phyloP scores from a whole-genome alignment of 1,284 basidiomycete genomes.

The Boletus albobrunnescens region DNA sequence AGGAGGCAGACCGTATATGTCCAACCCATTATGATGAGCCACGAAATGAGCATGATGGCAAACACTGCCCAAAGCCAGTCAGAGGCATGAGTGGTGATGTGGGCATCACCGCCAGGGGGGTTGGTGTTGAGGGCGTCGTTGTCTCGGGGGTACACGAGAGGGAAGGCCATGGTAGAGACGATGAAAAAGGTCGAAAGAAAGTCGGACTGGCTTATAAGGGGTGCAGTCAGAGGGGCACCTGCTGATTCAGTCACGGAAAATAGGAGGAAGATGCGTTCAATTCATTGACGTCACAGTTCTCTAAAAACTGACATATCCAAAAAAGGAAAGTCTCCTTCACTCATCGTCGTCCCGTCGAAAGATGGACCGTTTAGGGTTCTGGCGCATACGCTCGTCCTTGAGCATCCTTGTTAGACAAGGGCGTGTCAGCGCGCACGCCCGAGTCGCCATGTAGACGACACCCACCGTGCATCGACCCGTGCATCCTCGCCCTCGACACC shows the following conservation, averaged over 20 bases:
- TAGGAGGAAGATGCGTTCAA: conserved; percentile 20
- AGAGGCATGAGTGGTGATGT: conserved; percentile 41
- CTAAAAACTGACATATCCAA: conserved; percentile 16
- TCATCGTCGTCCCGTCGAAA: conserved; percentile 41
- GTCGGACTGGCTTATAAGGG: conserved; percentile 12
- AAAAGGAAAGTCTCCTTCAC: conserved; percentile 13
- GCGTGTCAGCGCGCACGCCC: not conserved
- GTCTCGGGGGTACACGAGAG: conserved; percentile 6
- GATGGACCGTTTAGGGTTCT: conserved; percentile 47
- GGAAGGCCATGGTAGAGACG: conserved; percentile 15
- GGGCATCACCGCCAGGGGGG: conserved; percentile 38
- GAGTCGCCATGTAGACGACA: not conserved
- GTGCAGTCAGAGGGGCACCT: conserved; percentile 4
- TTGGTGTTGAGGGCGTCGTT: conserved; percentile 30
- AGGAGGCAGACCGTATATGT: conserved; percentile 33
- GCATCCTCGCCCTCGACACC: conserved; percentile 90
- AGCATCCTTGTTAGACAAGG: conserved; percentile 55
- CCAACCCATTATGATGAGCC: conserved; percentile 39
- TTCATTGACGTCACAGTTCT: conserved; percentile 23
- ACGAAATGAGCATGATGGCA: conserved; percentile 43
- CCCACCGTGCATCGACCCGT: conserved; percentile 79
- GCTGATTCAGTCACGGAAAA: conserved; percentile 20
- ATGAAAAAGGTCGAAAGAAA: not conserved
- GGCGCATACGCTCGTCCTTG: conserved; percentile 64
- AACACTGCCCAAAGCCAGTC: conserved; percentile 59